phyloP scores from a whole-genome alignment of 352 stramenopile species.

The Blastocystis sp. region DNA sequence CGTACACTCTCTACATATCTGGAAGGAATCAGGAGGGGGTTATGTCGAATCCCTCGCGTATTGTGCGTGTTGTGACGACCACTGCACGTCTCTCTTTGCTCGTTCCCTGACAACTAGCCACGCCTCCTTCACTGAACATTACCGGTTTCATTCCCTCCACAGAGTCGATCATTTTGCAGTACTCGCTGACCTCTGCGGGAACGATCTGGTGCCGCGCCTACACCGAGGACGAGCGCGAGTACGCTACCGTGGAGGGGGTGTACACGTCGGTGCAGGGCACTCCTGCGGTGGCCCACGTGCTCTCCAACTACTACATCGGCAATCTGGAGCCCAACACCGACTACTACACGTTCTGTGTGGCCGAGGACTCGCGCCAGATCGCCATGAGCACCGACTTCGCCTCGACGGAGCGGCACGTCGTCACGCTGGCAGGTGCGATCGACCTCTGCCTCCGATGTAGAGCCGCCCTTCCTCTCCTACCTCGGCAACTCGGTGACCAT shows the following conservation, averaged over 20 bases:
- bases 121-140: neutral
- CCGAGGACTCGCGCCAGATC: slow-evolving; percentile 13
- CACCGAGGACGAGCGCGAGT: slow-evolving; percentile 1
- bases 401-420: neutral
- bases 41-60: slow-evolving; percentile 2
- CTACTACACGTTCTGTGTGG: slow-evolving; percentile 61
- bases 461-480: slow-evolving; percentile 10
- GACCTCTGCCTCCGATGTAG: neutral
- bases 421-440: slow-evolving; percentile 7
- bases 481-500: slow-evolving; percentile 41
- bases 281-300: neutral
- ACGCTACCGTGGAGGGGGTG: slow-evolving; percentile 38
- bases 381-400: slow-evolving; percentile 35
- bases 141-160: neutral
- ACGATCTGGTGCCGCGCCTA: slow-evolving; percentile 55
- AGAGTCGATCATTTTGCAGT: slow-evolving; percentile 21
- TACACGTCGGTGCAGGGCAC: neutral
- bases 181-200: neutral
- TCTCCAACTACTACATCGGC: slow-evolving; percentile 33
- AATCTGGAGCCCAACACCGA: slow-evolving; percentile 57
- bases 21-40: neutral
- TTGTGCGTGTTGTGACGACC: slow-evolving; percentile 3
- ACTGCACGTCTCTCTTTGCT: neutral
- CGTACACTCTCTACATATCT: slow-evolving; percentile 23
- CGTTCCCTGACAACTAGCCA: neutral